Percentiles rank a stretch among this genome's conserved stretches.
phyloP scores from a whole-genome alignment of 441 rosid species.

The Populus hybrid region DNA sequence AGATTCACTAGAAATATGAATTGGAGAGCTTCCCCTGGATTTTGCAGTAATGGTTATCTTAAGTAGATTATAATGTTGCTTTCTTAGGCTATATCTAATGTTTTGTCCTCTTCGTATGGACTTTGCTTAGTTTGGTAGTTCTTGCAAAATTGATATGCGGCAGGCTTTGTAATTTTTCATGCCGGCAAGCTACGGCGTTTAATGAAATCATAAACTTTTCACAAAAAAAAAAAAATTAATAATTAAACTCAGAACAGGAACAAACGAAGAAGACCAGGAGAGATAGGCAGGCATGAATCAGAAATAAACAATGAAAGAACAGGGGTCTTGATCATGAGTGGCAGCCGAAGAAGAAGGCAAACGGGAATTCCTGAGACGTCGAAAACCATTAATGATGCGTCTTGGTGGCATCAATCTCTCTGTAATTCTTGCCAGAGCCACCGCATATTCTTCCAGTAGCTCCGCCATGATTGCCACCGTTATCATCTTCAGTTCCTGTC shows the following conservation, averaged over 20 bases:
- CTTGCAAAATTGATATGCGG: no score
- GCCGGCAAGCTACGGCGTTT: no score
- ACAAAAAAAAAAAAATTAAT: no score
- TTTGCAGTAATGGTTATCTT: no score
- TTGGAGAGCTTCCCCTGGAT: no score
- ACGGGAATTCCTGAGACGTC: slow-evolving; percentile 20
- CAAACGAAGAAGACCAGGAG: not conserved
- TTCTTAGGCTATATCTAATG: no score
- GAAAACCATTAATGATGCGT: not conserved
- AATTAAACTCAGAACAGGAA: not conserved
- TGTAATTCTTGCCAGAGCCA: slow-evolving; percentile 41
- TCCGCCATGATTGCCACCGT: slow-evolving; percentile 41
- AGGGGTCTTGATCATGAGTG: slow-evolving; percentile 9
- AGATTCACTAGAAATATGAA: no score
- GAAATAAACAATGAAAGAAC: slow-evolving; percentile 33
- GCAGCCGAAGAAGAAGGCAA: slow-evolving; percentile 17
- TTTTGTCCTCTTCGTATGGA: no score
- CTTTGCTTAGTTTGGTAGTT: no score
- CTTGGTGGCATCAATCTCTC: slow-evolving; percentile 35
- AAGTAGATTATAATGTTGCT: no score
- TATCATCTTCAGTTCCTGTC: slow-evolving; percentile 35
- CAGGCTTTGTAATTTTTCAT: no score
- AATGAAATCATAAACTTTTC: no score
- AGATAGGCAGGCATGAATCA: slow-evolving; percentile 4
- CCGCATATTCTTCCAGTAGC: slow-evolving; percentile 44